Evolutionary conservation across 2,329 filamentous ascomycete species (phyloP).

Genomic region (Plectosphaerella plurivora): DNA sequence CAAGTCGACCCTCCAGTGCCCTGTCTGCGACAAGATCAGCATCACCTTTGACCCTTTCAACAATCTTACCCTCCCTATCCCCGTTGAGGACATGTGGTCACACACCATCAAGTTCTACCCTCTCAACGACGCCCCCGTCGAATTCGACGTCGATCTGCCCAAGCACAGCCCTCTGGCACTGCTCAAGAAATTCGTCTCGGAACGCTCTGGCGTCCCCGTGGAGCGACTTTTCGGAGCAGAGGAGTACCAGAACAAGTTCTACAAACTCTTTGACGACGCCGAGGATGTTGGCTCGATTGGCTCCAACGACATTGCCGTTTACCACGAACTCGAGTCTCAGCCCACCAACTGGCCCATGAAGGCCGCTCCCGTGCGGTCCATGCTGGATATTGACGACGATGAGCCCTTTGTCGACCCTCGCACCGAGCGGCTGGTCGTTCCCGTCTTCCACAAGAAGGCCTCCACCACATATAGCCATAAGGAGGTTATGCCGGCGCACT

Average conservation of each 20-base stretch:
- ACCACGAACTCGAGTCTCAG: conserved; percentile 69
- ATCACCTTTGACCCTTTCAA: conserved; percentile 99
- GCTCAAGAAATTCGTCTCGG: conserved; percentile 68
- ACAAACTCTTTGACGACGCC: conserved; percentile 75
- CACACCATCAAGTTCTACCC: conserved; percentile 75
- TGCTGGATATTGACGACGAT: conserved; percentile 44
- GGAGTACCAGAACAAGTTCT: conserved; percentile 79
- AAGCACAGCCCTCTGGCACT: conserved; percentile 66
- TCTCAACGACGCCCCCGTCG: conserved; percentile 64
- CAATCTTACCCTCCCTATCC: conserved; percentile 85
- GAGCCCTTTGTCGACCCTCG: conserved; percentile 38
- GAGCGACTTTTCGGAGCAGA: conserved; percentile 75
- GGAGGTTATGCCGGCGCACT: conserved; percentile 51
- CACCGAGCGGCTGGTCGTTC: conserved; percentile 65
- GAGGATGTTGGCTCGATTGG: conserved; percentile 67
- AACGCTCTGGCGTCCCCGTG: conserved; percentile 58
- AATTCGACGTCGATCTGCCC: conserved; percentile 74
- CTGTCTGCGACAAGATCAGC: conserved; percentile 87
- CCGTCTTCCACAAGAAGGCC: conserved; percentile 57
- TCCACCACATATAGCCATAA: conserved; percentile 9
- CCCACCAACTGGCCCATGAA: conserved; percentile 74
- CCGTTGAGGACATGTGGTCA: conserved; percentile 78
- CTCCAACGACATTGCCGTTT: conserved; percentile 61
- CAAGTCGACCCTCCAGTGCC: conserved; percentile 94
- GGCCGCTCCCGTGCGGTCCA: conserved; percentile 39